Evolutionary conservation across 2,329 filamentous ascomycete genomes (phyloP).

Genomic region (Alternaria sp.): DNA sequence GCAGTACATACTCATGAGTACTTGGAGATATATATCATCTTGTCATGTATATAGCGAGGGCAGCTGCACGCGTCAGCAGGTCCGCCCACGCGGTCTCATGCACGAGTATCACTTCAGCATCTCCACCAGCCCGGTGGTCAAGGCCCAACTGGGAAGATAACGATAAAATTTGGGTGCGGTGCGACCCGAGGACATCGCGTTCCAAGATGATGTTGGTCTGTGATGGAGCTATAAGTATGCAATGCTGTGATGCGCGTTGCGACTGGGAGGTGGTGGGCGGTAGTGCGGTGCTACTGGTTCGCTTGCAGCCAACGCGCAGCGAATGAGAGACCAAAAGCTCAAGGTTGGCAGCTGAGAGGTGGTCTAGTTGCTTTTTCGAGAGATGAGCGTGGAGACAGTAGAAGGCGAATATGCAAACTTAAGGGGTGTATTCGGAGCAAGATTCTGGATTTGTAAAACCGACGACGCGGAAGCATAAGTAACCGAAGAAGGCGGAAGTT

Average conservation of each 20-base stretch:
- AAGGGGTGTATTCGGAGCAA: conserved; percentile 25
- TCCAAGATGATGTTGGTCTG: conserved; percentile 17
- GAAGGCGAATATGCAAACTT: conserved; percentile 31
- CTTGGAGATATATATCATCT: background rate
- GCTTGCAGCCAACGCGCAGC: conserved; percentile 35
- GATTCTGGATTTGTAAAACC: background rate
- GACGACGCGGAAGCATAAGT: background rate
- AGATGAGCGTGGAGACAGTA: conserved; percentile 19
- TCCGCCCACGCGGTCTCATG: conserved; percentile 26
- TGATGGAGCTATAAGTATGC: conserved; percentile 20
- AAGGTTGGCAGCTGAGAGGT: conserved; percentile 24
- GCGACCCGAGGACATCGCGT: conserved; percentile 22
- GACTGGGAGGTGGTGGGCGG: conserved; percentile 36
- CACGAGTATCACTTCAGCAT: conserved; percentile 28
- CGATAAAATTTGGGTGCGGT: conserved; percentile 16
- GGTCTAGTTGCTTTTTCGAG: conserved; percentile 14
- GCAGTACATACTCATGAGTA: background rate
- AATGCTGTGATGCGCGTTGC: conserved; percentile 31
- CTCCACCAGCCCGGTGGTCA: conserved; percentile 28
- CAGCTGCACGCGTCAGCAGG: conserved; percentile 37
- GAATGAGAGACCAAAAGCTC: conserved; percentile 33
- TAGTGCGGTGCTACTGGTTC: conserved; percentile 39
- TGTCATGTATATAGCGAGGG: conserved; percentile 21
- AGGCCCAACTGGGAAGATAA: conserved; percentile 20
- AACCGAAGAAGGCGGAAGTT: background rate